Evolutionary conservation across 305 asterid species (phyloP).

Genomic region (Solanum hybrid): DNA sequence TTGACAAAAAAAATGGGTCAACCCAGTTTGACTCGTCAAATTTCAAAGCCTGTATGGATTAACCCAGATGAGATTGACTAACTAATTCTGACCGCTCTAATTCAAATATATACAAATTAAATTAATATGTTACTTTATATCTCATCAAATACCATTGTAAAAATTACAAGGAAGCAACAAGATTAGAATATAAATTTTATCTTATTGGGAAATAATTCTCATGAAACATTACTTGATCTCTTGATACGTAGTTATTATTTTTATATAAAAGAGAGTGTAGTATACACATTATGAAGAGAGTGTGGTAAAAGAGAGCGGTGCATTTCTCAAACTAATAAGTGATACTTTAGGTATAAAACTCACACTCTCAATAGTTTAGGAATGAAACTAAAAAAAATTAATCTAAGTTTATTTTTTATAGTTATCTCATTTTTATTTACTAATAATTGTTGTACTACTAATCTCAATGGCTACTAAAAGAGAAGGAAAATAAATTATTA

Average conservation of each 20-base stretch:
- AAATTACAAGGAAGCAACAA: background rate
- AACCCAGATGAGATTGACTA: background rate
- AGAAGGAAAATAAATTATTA: background rate
- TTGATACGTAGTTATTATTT: too few species aligned
- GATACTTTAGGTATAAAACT: background rate
- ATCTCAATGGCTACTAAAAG: background rate
- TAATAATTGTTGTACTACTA: background rate
- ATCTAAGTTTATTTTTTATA: too few species aligned
- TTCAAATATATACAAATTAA: too few species aligned
- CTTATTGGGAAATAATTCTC: background rate
- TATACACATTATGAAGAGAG: too few species aligned
- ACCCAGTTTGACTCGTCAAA: background rate
- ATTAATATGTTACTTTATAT: background rate
- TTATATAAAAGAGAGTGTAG: too few species aligned
- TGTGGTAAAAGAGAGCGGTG: too few species aligned
- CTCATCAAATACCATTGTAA: background rate
- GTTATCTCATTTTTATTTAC: background rate
- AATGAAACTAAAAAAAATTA: too few species aligned
- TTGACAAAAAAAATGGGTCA: background rate
- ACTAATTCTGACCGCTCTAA: background rate
- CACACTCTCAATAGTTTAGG: background rate
- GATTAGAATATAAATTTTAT: background rate
- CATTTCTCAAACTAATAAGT: too few species aligned
- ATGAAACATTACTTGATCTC: background rate
- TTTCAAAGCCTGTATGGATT: background rate